Evolutionary conservation across 108 stramenopile species (phyloP).

Genomic region (Hondaea fermentalgiana): DNA sequence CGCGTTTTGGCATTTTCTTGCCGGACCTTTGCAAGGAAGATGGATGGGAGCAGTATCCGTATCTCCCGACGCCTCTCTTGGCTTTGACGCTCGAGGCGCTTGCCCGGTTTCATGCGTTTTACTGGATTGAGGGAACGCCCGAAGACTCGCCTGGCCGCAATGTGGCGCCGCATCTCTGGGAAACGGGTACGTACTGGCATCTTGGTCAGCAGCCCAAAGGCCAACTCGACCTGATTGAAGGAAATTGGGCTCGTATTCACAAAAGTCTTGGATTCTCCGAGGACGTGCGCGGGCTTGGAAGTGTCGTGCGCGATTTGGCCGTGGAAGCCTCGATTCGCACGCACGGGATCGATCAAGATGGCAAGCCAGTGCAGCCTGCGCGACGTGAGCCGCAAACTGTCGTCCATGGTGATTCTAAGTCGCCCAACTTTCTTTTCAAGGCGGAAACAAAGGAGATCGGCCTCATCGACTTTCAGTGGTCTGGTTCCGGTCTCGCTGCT

Average conservation of each 20-base stretch:
- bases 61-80: conserved; percentile 37
- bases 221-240: conserved; percentile 48
- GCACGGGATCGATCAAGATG: conserved; percentile 47
- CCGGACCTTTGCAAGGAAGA: conserved; percentile 49
- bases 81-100: conserved; percentile 40
- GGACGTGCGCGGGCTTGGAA: neutral
- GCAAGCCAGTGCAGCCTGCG: neutral
- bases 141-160: neutral
- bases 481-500: conserved; percentile 62
- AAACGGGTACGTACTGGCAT: conserved; percentile 57
- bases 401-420: conserved; percentile 64
- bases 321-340: conserved; percentile 19
- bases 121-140: conserved; percentile 50
- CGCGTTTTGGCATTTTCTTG: conserved; percentile 46
- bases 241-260: conserved; percentile 37
- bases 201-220: conserved; percentile 47
- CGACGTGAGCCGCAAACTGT: conserved; percentile 45
- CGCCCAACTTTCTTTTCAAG: conserved; percentile 58
- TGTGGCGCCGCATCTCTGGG: conserved; percentile 46
- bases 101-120: conserved; percentile 63
- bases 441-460: conserved; percentile 44
- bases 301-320: neutral
- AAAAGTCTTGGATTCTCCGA: conserved; percentile 25
- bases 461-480: conserved; percentile 66
- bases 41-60: conserved; percentile 56